Evolutionary conservation across 2,329 filamentous ascomycete genomes (phyloP), one percentile per base, ranked within the genome.

Genomic region (Fusarium sp.): DNA sequence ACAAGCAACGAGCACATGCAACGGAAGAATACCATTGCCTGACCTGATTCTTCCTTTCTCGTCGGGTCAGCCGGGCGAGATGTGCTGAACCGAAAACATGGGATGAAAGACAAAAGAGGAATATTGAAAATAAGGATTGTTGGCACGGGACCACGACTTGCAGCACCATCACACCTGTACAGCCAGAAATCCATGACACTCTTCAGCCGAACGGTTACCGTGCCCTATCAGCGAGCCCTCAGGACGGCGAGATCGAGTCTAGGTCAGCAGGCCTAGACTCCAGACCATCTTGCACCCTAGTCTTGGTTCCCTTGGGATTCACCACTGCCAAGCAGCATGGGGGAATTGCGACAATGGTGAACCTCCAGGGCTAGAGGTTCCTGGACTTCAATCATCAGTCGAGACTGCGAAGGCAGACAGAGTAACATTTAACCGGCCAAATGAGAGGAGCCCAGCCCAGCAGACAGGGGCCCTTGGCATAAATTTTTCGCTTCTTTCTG

Each of bases 351-450:
- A 65, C 58, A 56, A 38, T 52, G 27, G 10, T 20, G 38, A 35
- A 25, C 32, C 33, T 54, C 20, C 43, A 45, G 25, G 38, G 8
- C 30, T 37, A 3, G 30, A 47, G n/a, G 50, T 30, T 33, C 17
- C 50, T 65, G 25, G 62, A 52, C 63, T 59, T 72, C 62, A 37
- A 54, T 50, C 65, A 66, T 56, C n/a, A 57, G 63, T 43, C 62
- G 61, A 65, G 61, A 54, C 62, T 66, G 65, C 12, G 6, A 58
- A 40, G 63, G 40, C 45, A 68, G 54, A 52, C 52, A 50, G 35
- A 37, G 63, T 60, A n/a, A 30, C 50, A 37, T 72, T 73, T 78
- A 76, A 56, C 76, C 76, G 76, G 65, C 32, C 72, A 74, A 77
- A 74, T 70, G 61, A 70, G 66, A 63, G 37, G 35, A 60, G 27